Evolutionary conservation across 2,329 filamentous ascomycete genomes (phyloP), one percentile per base, ranked within the genome.

Genomic region (Thyridium curvatum): DNA sequence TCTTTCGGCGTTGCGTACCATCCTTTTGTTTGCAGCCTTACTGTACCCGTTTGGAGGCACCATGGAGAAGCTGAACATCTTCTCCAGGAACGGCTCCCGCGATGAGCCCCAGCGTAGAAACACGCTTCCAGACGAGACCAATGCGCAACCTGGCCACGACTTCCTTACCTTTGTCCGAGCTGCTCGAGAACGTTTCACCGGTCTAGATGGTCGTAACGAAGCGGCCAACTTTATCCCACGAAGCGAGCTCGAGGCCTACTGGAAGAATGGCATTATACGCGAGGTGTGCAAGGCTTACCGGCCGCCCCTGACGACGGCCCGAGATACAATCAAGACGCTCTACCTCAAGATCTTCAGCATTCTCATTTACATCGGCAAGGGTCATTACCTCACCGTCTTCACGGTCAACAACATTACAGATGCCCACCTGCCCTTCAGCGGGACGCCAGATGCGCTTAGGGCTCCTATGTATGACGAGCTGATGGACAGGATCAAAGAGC

Each of bases 271-370:
- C 21, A 26, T 10, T 10, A 26, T 26, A 26, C 21, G 21, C 21
- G 21, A 26, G 6, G 21, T 26, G 21, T 26, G 21, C 21, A 33
- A 41, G 17, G 34, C 41, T 30, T 43, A 31, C 13, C 18, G 26
- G 12, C 40, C 41, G 4, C 37, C 31, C 4, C 31, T 42, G 8
- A 15, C 39, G 12, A 32, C 35, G 14, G n/a, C 39, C 18, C 37
- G 43, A 17, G 34, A 43, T 12, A 38, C 17, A 5, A 45, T 48
- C 14, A 39, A 13, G 13, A 29, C 39, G 5, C 7, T 12, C 12
- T 48, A 41, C 26, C 28, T 48, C 14, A 40, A 34, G 5, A 42
- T 36, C 16, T 48, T 48, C 35, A 47, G 44, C 12, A 42, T 35
- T 12, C 40, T 48, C 9, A 45, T 48, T 15, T 40, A 42, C 21